Base-by-base conservation (phyloP, 2,329 filamentous ascomycete species). In the Hypoxylon sp. region DNA sequence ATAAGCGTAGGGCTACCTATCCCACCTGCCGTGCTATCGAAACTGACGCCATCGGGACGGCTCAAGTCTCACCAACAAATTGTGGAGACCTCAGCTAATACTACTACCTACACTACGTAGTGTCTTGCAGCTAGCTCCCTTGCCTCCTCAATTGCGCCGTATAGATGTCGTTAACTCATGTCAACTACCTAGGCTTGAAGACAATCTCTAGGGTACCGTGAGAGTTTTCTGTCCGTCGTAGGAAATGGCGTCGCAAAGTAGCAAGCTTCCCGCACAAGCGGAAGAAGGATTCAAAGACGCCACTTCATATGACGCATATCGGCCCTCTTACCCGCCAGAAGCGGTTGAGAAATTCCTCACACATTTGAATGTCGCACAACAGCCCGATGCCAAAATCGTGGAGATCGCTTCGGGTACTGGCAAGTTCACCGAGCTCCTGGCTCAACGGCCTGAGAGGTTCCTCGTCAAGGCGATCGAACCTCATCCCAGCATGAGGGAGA, bases 361-460 rank as follows among this genome's bases (percentile, higher is more conserved):
- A 14, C 82, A 84, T 54, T 81, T 91, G n/a, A 79, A 82, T 5
- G 77, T 93, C 7, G 79, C 82, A 30, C 83, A 82, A 27, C 74
- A 82, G 17, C 57, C 79, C 6, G 80, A 82, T 50, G 85, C 85
- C 13, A 84, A 79, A 49, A 79, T 92, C 44, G 77, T 92, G 25
- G 91, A 93, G 76, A 81, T 93, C 17, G 91, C 86, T 1, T 89
- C 90, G 2, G 90, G 91, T 0, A 92, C 90, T 0, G 91, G 91
- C 27, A 92, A 92, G 75, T 90, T 92, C 74, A 92, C 91, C 0
- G 88, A 90, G 77, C 73, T 85, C 17, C 82, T 94, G 35, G 86
- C 88, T 6, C 81, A 78, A 13, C 82, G 90, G 31, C 81, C 84
- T 0, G 91, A 93, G 78, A 76, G 80, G 6, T 92, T 86, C 78